Base-by-base conservation (phyloP, 2,329 filamentous ascomycete genomes). In the Pseudocercospora eumusae region DNA sequence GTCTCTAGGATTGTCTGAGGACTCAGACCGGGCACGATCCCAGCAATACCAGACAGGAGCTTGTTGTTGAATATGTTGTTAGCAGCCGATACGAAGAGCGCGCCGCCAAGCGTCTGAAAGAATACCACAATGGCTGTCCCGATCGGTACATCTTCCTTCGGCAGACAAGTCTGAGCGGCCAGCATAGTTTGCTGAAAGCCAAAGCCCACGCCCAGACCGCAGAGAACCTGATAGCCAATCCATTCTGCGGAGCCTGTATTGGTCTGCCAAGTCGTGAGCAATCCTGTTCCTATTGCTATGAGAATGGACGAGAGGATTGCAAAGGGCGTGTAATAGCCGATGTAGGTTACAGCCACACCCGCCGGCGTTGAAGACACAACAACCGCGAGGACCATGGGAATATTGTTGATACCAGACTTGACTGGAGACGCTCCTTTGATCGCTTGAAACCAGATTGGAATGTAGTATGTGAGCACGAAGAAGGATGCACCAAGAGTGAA, bases 381-480 rank as follows among this genome's bases (percentile, higher is more conserved):
- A 18, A 65, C 49, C 5, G 57, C 57, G 2, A 68, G 42, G 40
- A 81, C 77, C 49, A 79, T 68, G 3, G 80, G 80, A 1, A 82
- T 71, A 50, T 78, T 80, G 71, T 78, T 76, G 67, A 81, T 80
- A 33, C 79, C 79, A 13, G 78, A 80, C 44, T 77, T 76, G 15
- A 77, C 77, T 2, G 80, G 79, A 0, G 74, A 74, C 1, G 72
- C 76, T 4, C 77, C 78, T 61, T 81, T 80, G 71, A 82, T 79
- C 11, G 79, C 78, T 64, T 82, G 76, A 79, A 81, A 79, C 77
- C 80, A 74, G 77, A 80, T 60, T 70, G 76, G 72, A 27, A 80
- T 71, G 54, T 77, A 81, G 72, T 79, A 81, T 54, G 77, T 73
- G 47, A 80, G 67, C 55, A 79, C 61, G 71, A 81, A 79, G 70